Conservation (phyloP, 305 asterid genomes). For the Striga hermonthica region DNA sequence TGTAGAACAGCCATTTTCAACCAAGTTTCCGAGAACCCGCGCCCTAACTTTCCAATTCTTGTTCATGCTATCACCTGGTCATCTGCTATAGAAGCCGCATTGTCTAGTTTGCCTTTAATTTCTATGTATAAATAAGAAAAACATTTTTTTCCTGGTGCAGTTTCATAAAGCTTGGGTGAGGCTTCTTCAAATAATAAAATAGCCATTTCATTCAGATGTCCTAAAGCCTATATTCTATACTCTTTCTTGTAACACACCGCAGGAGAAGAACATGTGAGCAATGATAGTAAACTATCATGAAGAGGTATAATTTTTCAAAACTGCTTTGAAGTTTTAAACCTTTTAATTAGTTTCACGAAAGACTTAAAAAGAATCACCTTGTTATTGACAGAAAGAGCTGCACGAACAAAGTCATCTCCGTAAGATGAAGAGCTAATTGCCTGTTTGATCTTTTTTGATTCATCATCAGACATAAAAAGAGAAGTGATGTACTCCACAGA, state of each 20-base stretch:
- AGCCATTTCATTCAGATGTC: background rate
- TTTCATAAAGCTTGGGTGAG: background rate
- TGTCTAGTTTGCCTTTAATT: background rate
- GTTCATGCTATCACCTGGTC: constrained; percentile 5
- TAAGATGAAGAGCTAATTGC: constrained; percentile 73
- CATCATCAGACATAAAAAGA: constrained; percentile 66
- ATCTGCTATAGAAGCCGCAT: background rate
- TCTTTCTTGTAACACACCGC: background rate
- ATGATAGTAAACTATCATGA: constrained; percentile 6
- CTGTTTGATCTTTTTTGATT: constrained; percentile 63
- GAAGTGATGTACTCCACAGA: constrained; percentile 92
- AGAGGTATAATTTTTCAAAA: constrained; percentile 4
- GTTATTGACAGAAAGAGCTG: constrained; percentile 86
- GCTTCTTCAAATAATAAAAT: background rate
- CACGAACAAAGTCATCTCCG: constrained; percentile 73
- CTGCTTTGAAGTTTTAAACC: constrained; percentile 4
- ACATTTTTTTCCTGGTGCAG: background rate
- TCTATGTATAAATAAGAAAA: background rate
- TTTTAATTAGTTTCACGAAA: constrained; percentile 15
- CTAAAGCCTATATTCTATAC: background rate
- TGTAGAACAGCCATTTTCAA: background rate
- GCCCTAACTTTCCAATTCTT: constrained; percentile 1
- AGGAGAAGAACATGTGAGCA: constrained; percentile 13
- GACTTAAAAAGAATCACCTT: constrained; percentile 40
- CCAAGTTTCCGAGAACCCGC: background rate